Evolutionary conservation across 2,329 filamentous ascomycete species (phyloP).

Genomic region (Diplodia intermedia): DNA sequence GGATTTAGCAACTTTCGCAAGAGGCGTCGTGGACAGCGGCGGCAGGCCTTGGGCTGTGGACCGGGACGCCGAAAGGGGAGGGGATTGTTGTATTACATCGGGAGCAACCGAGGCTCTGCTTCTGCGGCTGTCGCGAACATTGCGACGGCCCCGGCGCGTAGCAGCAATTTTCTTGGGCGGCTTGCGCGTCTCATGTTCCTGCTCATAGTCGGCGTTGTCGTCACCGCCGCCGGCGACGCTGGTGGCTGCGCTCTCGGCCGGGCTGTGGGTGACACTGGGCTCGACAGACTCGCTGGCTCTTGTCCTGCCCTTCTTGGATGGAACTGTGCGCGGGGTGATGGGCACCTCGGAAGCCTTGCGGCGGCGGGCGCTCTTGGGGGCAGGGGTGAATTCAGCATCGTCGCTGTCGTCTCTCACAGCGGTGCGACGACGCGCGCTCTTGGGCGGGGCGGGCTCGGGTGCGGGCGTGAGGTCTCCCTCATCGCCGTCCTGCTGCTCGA

Average conservation of each 20-base stretch:
- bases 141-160: constrained; percentile 24
- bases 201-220: neutral
- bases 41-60: neutral
- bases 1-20: constrained; percentile 10
- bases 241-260: constrained; percentile 40
- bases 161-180: constrained; percentile 21
- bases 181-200: constrained; percentile 5
- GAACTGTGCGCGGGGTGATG: constrained; percentile 54
- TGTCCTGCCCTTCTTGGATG: constrained; percentile 52
- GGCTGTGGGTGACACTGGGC: constrained; percentile 66
- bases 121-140: constrained; percentile 32
- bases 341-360: constrained; percentile 57
- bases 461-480: constrained; percentile 84
- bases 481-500: constrained; percentile 66
- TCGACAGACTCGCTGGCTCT: constrained; percentile 62
- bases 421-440: constrained; percentile 63
- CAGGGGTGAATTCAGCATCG: constrained; percentile 82
- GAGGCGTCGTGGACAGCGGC: neutral
- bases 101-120: constrained; percentile 29
- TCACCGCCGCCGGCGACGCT: constrained; percentile 2
- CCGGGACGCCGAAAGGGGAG: constrained; percentile 2
- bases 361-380: constrained; percentile 47
- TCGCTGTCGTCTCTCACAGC: constrained; percentile 67
- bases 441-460: constrained; percentile 61
- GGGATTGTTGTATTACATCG: constrained; percentile 27